Conservation (phyloP, 192 early-diverging fungal species). For the Entrophospora sp. region DNA sequence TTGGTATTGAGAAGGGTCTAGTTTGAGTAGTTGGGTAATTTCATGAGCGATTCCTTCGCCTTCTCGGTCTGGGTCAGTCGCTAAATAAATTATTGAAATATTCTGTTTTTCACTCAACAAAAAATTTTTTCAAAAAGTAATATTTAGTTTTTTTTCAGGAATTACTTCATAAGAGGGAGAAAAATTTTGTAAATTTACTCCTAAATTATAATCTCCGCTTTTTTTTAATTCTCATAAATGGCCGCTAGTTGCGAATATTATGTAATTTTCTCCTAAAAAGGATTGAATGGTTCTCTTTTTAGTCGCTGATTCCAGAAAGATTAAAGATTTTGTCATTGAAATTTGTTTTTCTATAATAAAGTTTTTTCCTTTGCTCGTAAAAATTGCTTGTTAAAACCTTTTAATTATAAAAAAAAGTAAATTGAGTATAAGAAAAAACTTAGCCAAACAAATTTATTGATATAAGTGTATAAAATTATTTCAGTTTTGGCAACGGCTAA, state of each 20-base stretch:
- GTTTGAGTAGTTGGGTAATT: background rate
- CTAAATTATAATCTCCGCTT: background rate
- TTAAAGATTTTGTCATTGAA: background rate
- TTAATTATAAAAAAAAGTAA: too few relatives aligned
- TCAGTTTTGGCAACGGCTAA: background rate
- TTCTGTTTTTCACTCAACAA: background rate
- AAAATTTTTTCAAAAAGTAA: background rate
- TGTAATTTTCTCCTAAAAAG: background rate
- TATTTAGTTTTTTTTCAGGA: background rate
- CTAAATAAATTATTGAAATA: constrained; percentile 1
- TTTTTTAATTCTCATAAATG: constrained; percentile 14
- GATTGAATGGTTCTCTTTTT: constrained; percentile 14
- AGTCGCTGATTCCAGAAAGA: constrained; percentile 7
- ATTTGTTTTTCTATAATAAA: constrained; percentile 1
- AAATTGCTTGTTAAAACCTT: too few relatives aligned
- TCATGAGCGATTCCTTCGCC: constrained; percentile 5
- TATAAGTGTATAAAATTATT: too few relatives aligned
- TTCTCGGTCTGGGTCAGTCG: constrained; percentile 5
- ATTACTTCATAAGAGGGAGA: background rate
- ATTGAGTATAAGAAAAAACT: too few relatives aligned
- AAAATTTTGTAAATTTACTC: constrained; percentile 7
- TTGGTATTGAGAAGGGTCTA: background rate
- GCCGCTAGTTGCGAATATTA: background rate
- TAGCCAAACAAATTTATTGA: too few relatives aligned
- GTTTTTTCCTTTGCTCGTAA: too few relatives aligned